Conservation (phyloP, 2,329 filamentous ascomycete genomes). For the Aspergillus sp. region DNA sequence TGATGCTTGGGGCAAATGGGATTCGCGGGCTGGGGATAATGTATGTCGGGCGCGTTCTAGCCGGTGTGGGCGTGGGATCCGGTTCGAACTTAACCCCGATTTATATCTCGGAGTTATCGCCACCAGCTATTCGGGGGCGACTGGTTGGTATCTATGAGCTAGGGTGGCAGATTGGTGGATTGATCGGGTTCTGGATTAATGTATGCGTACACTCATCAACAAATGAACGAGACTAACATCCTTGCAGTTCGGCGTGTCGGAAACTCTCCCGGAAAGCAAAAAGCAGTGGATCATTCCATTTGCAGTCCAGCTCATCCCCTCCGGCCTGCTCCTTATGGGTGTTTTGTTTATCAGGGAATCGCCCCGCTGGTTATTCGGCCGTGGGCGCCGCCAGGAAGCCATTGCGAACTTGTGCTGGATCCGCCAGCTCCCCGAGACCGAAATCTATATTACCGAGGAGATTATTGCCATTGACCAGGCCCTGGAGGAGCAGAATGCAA, state of each 20-base stretch:
- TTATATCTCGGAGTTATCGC: conserved; percentile 59
- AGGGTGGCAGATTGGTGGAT: conserved; percentile 55
- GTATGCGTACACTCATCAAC: conserved; percentile 14
- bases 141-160: conserved; percentile 59
- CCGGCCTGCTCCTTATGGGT: conserved; percentile 50
- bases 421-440: conserved; percentile 41
- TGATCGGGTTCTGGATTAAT: conserved; percentile 54
- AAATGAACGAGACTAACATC: no score
- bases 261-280: conserved; percentile 33
- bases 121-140: conserved; percentile 58
- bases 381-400: conserved; percentile 67
- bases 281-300: conserved; percentile 46
- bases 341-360: conserved; percentile 63
- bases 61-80: conserved; percentile 59
- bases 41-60: conserved; percentile 58
- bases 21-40: conserved; percentile 63
- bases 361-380: conserved; percentile 69
- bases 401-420: conserved; percentile 53
- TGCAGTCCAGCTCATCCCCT: conserved; percentile 42
- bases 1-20: conserved; percentile 68
- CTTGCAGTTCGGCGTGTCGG: conserved; percentile 53
- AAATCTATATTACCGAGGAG: conserved; percentile 71
- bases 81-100: conserved; percentile 60
- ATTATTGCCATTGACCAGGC: conserved; percentile 69
- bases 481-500: conserved; percentile 64